Evolutionary conservation across 2,329 filamentous ascomycete genomes (phyloP).

Genomic region (Aspergillus nomiae): DNA sequence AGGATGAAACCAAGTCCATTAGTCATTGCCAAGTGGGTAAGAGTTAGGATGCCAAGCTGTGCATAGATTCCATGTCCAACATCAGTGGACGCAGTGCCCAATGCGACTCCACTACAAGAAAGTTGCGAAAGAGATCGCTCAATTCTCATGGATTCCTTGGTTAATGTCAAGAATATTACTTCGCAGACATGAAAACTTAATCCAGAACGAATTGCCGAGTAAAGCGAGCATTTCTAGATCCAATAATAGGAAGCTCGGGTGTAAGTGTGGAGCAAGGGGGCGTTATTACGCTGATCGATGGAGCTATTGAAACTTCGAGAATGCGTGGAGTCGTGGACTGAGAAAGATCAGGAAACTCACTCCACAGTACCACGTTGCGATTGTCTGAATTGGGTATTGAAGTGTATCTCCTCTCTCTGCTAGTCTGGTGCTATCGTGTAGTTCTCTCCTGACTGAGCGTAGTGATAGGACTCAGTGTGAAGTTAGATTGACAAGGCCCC

Average conservation of each 20-base stretch:
- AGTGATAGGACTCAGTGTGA: too few relatives aligned
- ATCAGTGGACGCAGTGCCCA: too few relatives aligned
- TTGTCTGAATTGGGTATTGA: too few relatives aligned
- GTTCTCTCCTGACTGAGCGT: too few relatives aligned
- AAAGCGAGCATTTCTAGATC: background rate
- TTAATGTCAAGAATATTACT: background rate
- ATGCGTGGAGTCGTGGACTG: background rate
- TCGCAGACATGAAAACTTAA: background rate
- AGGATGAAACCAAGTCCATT: background rate
- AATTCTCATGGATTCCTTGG: too few relatives aligned
- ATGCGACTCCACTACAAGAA: background rate
- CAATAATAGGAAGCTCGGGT: background rate
- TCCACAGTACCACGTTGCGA: background rate
- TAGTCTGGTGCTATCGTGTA: too few relatives aligned
- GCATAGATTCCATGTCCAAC: too few relatives aligned
- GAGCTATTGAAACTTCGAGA: background rate
- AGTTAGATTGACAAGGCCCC: background rate
- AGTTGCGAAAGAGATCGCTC: too few relatives aligned
- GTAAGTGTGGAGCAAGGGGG: background rate
- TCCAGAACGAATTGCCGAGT: background rate
- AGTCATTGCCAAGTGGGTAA: background rate
- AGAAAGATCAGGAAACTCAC: background rate
- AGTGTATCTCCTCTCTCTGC: background rate
- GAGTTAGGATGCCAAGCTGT: too few relatives aligned
- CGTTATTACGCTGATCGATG: background rate